Evolutionary conservation across 2,329 filamentous ascomycete genomes (phyloP).

Genomic region (Colletotrichum sidae): DNA sequence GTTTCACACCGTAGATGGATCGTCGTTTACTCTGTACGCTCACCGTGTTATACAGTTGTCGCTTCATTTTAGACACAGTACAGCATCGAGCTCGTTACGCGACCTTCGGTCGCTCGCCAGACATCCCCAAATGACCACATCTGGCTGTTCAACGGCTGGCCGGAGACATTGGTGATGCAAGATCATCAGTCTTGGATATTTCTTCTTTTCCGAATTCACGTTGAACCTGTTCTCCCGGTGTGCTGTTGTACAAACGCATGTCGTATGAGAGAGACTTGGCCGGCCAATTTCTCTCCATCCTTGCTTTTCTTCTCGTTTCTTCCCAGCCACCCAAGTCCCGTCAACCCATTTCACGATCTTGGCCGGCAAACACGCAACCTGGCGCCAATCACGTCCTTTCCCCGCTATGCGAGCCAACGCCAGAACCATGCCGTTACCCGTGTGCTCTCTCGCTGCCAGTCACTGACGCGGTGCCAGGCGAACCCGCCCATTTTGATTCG

Average conservation of each 20-base stretch:
- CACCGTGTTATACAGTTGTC: too few species aligned
- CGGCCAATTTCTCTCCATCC: constrained; percentile 1
- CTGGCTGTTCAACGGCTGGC: too few species aligned
- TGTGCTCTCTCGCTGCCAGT: constrained; percentile 16
- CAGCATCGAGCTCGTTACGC: too few species aligned
- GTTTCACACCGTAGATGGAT: too few species aligned
- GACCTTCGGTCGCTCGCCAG: too few species aligned
- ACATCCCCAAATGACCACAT: too few species aligned
- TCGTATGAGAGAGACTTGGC: background rate
- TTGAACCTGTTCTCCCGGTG: too few species aligned
- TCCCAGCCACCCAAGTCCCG: constrained; percentile 19
- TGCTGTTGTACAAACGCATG: background rate
- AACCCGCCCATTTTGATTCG: constrained; percentile 12
- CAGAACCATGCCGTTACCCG: constrained; percentile 32
- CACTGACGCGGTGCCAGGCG: constrained; percentile 17
- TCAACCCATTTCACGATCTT: constrained; percentile 30
- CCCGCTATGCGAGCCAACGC: constrained; percentile 19
- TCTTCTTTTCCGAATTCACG: too few species aligned
- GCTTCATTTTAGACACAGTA: too few species aligned
- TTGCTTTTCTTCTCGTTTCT: background rate
- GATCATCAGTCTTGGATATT: too few species aligned
- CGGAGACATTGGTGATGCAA: too few species aligned
- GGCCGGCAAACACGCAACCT: constrained; percentile 36
- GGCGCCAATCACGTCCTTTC: constrained; percentile 27
- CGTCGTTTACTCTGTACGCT: too few species aligned